Evolutionary conservation across 495 filamentous ascomycete genomes (phyloP), one percentile per base, ranked within the genome.

Genomic region (Aspergillus funiculosus): DNA sequence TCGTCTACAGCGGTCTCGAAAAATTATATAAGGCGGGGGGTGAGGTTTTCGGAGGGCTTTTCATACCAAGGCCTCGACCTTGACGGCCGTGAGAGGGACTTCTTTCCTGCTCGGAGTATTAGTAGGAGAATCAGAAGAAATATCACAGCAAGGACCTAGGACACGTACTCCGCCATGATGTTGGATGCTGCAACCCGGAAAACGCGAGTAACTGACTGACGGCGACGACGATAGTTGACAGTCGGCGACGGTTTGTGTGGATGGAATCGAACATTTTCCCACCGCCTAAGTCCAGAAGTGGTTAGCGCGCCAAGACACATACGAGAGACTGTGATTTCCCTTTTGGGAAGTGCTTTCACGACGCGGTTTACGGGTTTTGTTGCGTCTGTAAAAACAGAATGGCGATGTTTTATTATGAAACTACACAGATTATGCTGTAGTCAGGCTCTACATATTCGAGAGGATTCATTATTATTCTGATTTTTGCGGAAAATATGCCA

Each of bases 51-150:
- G 41, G 42, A 43, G 43, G 45, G 29, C 45, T 40, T 30, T 43
- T 43, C 62, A 37, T 79, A 88, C 87, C 77, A 94, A 67, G 49
- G 86, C 84, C 70, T 89, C 86, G 58, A 94, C 80, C 74, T 90
- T 87, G 58, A 87, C 83, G 74, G 83, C 77, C 70, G 80, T 79
- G 67, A 85, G 71, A 64, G 83, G 77, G 60, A 63, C 66, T 66
- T 85, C 78, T 69, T 78, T 81, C 39, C 71, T 75, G 36, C 14
- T 19, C 6, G 7, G 8, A 20, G 37, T 29, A 35, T 55, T 50
- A 59, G 53, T 39, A 51, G 7, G 8, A 19, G 0, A 36, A n/a
- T 55, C 1, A 19, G 38, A 42, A 31, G 3, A 17, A 1, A 17
- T 15, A 4, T 18, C 5, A 22, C 3, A 5, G 22, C 9, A 14